Evolutionary conservation across 2,329 filamentous ascomycete species (phyloP).

Genomic region (Talaromyces sp.): DNA sequence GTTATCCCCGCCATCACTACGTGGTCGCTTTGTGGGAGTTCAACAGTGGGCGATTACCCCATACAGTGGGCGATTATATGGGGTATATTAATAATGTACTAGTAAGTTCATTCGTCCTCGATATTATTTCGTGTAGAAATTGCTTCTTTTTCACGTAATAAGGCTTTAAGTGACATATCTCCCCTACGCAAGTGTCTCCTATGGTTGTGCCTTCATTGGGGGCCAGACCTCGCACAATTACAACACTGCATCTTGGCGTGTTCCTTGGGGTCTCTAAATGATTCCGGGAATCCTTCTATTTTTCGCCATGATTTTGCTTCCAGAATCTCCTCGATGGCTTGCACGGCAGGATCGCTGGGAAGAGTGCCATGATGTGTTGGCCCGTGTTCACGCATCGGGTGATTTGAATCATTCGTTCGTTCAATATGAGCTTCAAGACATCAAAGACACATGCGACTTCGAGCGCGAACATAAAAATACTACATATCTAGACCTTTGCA

Average conservation of each 20-base stretch:
- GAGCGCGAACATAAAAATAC: conserved; percentile 66
- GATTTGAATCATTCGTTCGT: conserved; percentile 64
- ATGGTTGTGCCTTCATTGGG: conserved; percentile 58
- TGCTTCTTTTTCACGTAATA: too few species aligned
- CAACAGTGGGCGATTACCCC: conserved; percentile 77
- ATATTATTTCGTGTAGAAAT: too few species aligned
- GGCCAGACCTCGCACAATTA: conserved; percentile 31
- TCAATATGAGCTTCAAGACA: conserved; percentile 63
- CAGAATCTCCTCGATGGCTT: conserved; percentile 61
- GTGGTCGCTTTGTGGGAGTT: conserved; percentile 62
- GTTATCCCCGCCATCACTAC: conserved; percentile 54
- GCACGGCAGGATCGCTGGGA: conserved; percentile 59
- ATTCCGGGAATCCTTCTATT: conserved; percentile 57
- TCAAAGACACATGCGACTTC: conserved; percentile 68
- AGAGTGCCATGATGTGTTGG: conserved; percentile 47
- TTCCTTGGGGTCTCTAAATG: conserved; percentile 63
- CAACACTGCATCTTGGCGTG: conserved; percentile 53
- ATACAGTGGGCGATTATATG: too few species aligned
- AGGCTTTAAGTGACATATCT: too few species aligned
- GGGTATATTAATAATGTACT: conserved; percentile 34
- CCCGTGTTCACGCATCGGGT: conserved; percentile 59
- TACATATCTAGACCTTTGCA: conserved; percentile 67
- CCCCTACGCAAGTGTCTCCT: conserved; percentile 41
- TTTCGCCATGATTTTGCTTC: conserved; percentile 48
- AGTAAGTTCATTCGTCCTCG: conserved; percentile 2